Percentiles rank a stretch among this genome's conserved stretches.
phyloP scores from a whole-genome alignment of 768 basidiomycete genomes.

The Suillus weaverae region DNA sequence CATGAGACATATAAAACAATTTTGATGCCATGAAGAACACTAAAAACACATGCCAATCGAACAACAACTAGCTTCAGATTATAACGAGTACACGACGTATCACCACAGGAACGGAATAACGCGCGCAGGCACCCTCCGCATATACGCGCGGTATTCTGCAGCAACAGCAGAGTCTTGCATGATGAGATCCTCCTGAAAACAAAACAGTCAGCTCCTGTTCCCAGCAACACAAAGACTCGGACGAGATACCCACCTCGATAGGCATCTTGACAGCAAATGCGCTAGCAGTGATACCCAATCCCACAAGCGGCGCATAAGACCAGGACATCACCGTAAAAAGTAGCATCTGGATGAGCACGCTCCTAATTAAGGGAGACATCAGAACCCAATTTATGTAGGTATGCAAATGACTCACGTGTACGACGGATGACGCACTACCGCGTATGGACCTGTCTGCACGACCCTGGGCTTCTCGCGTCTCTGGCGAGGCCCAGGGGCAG shows the following conservation, averaged over 20 bases:
- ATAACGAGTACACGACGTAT: not conserved
- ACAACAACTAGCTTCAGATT: not conserved
- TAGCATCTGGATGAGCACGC: not conserved
- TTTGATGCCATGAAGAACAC: too few relatives aligned
- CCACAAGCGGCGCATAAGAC: slow-evolving; percentile 36
- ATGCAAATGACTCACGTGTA: slow-evolving; percentile 29
- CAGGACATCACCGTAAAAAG: slow-evolving; percentile 16
- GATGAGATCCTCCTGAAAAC: slow-evolving; percentile 29
- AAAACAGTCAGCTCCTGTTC: not conserved
- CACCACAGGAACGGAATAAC: slow-evolving; percentile 35
- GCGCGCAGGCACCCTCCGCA: slow-evolving; percentile 28
- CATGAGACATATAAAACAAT: too few relatives aligned
- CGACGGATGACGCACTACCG: slow-evolving; percentile 37
- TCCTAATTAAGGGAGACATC: not conserved
- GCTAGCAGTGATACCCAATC: slow-evolving; percentile 20
- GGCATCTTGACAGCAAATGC: slow-evolving; percentile 36
- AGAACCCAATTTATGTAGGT: not conserved
- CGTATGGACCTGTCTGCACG: slow-evolving; percentile 34
- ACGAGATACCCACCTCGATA: slow-evolving; percentile 28
- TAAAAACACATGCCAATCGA: too few relatives aligned
- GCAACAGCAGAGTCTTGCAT: slow-evolving; percentile 25
- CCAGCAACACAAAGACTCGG: not conserved
- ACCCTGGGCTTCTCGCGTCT: slow-evolving; percentile 30
- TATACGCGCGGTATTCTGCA: slow-evolving; percentile 31
- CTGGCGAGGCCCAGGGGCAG: slow-evolving; percentile 18